phyloP scores from a whole-genome alignment of 306 rosid genomes.

The Glycyrrhiza uralensis region DNA sequence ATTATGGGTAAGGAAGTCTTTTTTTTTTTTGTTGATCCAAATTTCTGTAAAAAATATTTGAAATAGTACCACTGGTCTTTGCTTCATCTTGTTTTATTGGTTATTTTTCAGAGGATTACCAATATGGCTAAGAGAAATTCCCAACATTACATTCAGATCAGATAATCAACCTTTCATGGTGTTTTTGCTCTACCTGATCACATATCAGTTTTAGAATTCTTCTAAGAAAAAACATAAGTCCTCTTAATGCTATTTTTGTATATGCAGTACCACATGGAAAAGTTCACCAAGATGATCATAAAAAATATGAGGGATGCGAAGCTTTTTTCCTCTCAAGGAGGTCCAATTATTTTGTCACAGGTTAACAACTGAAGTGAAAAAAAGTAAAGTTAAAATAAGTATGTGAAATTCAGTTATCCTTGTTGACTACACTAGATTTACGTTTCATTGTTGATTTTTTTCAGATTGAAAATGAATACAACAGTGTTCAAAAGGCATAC shows the following conservation, averaged over 20 bases:
- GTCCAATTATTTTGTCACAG: slow-evolving; percentile 26
- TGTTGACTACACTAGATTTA: neutral
- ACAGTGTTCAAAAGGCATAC: neutral
- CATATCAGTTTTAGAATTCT: neutral
- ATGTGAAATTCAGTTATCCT: neutral
- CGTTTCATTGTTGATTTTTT: slow-evolving; percentile 1
- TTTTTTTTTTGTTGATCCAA: neutral
- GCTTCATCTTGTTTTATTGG: neutral
- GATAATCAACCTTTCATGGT: slow-evolving; percentile 4
- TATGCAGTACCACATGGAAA: slow-evolving; percentile 4
- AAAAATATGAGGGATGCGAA: slow-evolving; percentile 3
- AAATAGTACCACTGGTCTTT: neutral
- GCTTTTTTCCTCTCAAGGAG: slow-evolving; percentile 18
- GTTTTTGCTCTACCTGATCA: neutral
- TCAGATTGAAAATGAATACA: slow-evolving; percentile 23
- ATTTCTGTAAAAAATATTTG: neutral
- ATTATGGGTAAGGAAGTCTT: slow-evolving; percentile 7
- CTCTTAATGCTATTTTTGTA: neutral
- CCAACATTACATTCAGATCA: slow-evolving; percentile 20
- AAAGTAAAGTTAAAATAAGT: neutral
- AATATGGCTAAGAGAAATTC: slow-evolving; percentile 12
- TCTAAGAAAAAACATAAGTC: neutral
- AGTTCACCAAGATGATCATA: slow-evolving; percentile 9
- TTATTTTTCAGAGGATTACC: slow-evolving; percentile 9
- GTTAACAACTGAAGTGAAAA: neutral